These are phyloP conservation scores for Pythium coloratum DNA, from an alignment of 352 stramenopile species.

Conservation along the genomic window DNA sequence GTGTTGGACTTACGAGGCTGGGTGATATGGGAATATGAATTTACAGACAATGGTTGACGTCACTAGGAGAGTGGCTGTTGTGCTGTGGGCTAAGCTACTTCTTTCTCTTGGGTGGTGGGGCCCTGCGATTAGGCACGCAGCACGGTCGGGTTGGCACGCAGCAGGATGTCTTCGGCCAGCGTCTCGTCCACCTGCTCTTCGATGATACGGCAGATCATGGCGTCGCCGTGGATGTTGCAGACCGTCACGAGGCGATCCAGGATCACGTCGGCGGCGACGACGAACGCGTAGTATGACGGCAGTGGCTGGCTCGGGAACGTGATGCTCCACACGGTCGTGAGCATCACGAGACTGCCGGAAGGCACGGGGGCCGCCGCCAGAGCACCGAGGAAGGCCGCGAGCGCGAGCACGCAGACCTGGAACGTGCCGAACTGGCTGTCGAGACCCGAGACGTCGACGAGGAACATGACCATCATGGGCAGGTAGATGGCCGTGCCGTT, in stretches of 20 bases:
- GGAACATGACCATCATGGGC: slow-evolving; percentile 68
- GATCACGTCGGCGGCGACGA: slow-evolving; percentile 68
- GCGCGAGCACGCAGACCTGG: slow-evolving; percentile 47
- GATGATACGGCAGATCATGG: slow-evolving; percentile 72
- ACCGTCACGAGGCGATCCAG: slow-evolving; percentile 73
- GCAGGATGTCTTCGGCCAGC: slow-evolving; percentile 22
- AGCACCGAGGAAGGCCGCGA: slow-evolving; percentile 61
- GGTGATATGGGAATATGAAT: background rate
- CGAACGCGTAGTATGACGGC: slow-evolving; percentile 58
- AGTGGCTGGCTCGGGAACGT: slow-evolving; percentile 51
- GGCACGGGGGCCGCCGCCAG: slow-evolving; percentile 64
- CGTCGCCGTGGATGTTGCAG: slow-evolving; percentile 75
- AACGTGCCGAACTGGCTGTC: slow-evolving; percentile 33
- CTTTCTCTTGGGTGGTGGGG: background rate
- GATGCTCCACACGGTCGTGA: slow-evolving; percentile 75
- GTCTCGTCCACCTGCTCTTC: slow-evolving; percentile 59
- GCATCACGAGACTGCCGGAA: slow-evolving; percentile 54
- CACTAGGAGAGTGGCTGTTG: background rate
- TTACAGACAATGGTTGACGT: background rate
- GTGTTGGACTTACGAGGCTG: background rate
- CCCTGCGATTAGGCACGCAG: slow-evolving; percentile 14
- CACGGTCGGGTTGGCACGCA: slow-evolving; percentile 19
- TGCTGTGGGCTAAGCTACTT: background rate
- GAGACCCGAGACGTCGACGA: slow-evolving; percentile 59
- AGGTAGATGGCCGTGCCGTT: slow-evolving; percentile 80